A percentile compares a stretch with the other conserved stretches of the same genome.
phyloP scores from a whole-genome alignment of 495 filamentous ascomycete genomes.

The Cairneyella variabilis region DNA sequence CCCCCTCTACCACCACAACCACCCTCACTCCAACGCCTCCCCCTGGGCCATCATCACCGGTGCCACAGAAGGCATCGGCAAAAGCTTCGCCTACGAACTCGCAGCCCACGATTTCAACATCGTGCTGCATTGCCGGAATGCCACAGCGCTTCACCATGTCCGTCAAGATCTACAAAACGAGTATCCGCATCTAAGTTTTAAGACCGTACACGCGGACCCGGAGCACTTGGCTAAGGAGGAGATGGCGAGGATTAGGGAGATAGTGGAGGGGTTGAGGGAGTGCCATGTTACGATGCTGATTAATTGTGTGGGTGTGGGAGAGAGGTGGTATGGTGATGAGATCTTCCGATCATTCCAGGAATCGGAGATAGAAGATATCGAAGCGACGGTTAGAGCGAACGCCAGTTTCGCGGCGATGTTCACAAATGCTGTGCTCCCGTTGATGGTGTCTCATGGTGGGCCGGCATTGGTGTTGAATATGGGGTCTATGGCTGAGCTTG shows the following conservation, averaged over 20 bases:
- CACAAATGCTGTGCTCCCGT: conserved; percentile 28
- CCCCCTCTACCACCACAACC: neutral
- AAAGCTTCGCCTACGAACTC: conserved; percentile 85
- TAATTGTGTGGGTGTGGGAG: conserved; percentile 79
- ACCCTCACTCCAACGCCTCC: conserved; percentile 9
- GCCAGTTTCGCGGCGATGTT: conserved; percentile 35
- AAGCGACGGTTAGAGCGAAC: conserved; percentile 30
- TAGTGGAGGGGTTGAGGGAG: conserved; percentile 59
- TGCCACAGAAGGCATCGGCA: conserved; percentile 91
- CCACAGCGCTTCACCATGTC: conserved; percentile 74
- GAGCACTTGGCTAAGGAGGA: conserved; percentile 57
- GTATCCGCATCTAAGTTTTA: conserved; percentile 53
- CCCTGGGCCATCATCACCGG: conserved; percentile 89
- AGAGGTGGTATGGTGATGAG: conserved; percentile 13
- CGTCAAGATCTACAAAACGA: conserved; percentile 47
- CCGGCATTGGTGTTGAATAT: conserved; percentile 27
- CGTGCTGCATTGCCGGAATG: conserved; percentile 86
- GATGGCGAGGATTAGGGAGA: conserved; percentile 59
- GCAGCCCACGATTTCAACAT: conserved; percentile 85
- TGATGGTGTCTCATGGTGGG: conserved; percentile 7
- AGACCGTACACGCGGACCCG: conserved; percentile 83
- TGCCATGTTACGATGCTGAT: conserved; percentile 82
- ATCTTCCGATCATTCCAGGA: conserved; percentile 22
- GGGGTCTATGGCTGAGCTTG: conserved; percentile 27
- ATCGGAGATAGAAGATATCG: conserved; percentile 24